Conservation (phyloP, 75 land plant genomes). For the Picea sitchensis region DNA sequence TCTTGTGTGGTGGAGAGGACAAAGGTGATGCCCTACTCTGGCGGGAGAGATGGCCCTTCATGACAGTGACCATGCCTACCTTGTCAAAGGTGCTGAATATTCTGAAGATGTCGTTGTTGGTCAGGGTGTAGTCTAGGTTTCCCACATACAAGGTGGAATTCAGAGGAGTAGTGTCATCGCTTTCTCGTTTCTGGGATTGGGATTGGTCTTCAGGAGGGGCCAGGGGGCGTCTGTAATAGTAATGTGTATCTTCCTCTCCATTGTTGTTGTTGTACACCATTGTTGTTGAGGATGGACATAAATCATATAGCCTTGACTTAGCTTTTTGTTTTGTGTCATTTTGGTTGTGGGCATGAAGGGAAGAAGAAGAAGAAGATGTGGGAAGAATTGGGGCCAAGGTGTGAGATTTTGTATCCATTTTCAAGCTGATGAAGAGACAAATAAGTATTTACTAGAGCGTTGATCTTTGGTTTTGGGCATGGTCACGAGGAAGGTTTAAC, state of each 20-base stretch:
- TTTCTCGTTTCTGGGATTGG: constrained; percentile 25
- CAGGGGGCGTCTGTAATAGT: neutral
- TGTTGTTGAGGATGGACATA: neutral
- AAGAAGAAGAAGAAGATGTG: too few species aligned
- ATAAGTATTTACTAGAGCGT: too few species aligned
- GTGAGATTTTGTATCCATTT: too few species aligned
- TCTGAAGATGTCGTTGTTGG: constrained; percentile 88
- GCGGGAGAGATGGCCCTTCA: constrained; percentile 78
- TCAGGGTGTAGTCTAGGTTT: constrained; percentile 87
- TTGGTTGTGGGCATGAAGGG: too few species aligned
- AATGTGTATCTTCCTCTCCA: neutral
- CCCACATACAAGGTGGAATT: constrained; percentile 92
- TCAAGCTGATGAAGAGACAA: too few species aligned
- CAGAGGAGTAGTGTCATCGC: constrained; percentile 88
- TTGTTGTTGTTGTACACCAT: constrained; percentile 1
- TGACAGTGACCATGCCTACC: constrained; percentile 84
- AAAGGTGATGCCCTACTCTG: constrained; percentile 88
- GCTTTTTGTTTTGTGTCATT: too few species aligned
- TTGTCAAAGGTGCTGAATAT: constrained; percentile 97
- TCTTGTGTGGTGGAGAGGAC: constrained; percentile 72
- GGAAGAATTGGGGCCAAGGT: too few species aligned
- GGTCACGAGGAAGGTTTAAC: too few species aligned
- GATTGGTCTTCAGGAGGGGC: neutral
- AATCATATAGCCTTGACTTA: too few species aligned
- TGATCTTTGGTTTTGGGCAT: too few species aligned